Evolutionary conservation across 768 basidiomycete species (phyloP).

Genomic region (Agrocybe praecox): DNA sequence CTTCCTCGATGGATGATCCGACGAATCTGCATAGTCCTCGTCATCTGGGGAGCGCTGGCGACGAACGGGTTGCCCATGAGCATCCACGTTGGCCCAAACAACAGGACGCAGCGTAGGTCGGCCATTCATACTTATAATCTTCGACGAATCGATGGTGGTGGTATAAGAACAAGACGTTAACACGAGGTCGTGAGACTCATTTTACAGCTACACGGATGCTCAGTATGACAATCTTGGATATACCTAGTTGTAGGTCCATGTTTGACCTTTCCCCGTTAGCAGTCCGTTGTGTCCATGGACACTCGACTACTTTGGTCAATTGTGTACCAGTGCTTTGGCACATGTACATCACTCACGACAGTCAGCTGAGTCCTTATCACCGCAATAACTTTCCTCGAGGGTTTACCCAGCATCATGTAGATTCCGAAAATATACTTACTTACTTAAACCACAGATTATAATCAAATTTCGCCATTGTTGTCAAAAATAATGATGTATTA

Average conservation of each 20-base stretch:
- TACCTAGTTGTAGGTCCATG: constrained; percentile 29
- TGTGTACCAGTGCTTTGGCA: constrained; percentile 1
- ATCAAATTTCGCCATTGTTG: too few relatives aligned
- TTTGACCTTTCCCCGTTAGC: not conserved
- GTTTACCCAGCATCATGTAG: not conserved
- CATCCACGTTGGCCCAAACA: constrained; percentile 26
- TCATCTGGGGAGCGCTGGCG: constrained; percentile 15
- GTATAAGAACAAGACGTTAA: constrained; percentile 4
- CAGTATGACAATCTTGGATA: constrained; percentile 2
- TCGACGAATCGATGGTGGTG: constrained; percentile 1
- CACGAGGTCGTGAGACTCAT: constrained; percentile 8
- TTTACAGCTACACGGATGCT: constrained; percentile 13
- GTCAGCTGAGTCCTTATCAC: not conserved
- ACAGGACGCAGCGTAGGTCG: constrained; percentile 25
- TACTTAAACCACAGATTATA: too few relatives aligned
- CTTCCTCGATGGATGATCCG: constrained; percentile 10
- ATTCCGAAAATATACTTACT: too few relatives aligned
- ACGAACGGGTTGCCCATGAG: constrained; percentile 16
- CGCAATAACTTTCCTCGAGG: not conserved
- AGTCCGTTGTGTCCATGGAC: not conserved
- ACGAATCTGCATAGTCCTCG: constrained; percentile 3
- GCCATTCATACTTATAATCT: constrained; percentile 14
- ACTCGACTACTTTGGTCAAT: not conserved
- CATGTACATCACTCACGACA: not conserved
- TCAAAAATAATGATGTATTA: too few relatives aligned